Evolutionary conservation across 2,329 filamentous ascomycete genomes (phyloP).

Genomic region (Penicillium sp.): DNA sequence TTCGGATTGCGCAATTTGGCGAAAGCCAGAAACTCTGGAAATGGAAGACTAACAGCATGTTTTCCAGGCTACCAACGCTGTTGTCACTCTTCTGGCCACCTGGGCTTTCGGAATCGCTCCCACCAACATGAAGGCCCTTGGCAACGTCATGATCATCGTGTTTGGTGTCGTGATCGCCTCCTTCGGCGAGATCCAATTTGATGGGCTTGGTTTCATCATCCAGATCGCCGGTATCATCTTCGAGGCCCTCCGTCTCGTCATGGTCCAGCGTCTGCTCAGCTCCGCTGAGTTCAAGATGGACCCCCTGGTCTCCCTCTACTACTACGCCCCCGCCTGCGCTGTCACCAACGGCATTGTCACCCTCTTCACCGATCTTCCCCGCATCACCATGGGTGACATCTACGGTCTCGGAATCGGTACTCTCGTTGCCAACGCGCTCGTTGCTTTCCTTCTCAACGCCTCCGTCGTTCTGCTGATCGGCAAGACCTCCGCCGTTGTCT

Average conservation of each 20-base stretch:
- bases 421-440: conserved; percentile 69
- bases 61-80: conserved; percentile 80
- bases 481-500: conserved; percentile 78
- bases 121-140: conserved; percentile 79
- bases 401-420: conserved; percentile 64
- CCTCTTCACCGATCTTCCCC: conserved; percentile 64
- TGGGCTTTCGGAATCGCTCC: conserved; percentile 83
- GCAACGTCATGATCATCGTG: conserved; percentile 92
- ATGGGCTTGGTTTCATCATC: conserved; percentile 60
- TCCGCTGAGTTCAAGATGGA: conserved; percentile 81
- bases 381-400: conserved; percentile 73
- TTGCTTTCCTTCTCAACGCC: conserved; percentile 78
- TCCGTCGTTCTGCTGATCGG: conserved; percentile 82
- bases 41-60: background rate
- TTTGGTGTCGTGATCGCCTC: conserved; percentile 92
- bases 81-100: conserved; percentile 83
- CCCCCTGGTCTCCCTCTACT: conserved; percentile 82
- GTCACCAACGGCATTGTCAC: conserved; percentile 72
- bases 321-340: conserved; percentile 80
- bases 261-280: conserved; percentile 78
- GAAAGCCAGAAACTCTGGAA: background rate
- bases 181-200: conserved; percentile 91
- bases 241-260: conserved; percentile 75
- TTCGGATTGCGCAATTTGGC: conserved; percentile 18
- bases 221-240: conserved; percentile 75